Evolutionary conservation across 257 asterid species (phyloP), one percentile per base, ranked within the genome.

Genomic region (Jaltomata sinuosa): DNA sequence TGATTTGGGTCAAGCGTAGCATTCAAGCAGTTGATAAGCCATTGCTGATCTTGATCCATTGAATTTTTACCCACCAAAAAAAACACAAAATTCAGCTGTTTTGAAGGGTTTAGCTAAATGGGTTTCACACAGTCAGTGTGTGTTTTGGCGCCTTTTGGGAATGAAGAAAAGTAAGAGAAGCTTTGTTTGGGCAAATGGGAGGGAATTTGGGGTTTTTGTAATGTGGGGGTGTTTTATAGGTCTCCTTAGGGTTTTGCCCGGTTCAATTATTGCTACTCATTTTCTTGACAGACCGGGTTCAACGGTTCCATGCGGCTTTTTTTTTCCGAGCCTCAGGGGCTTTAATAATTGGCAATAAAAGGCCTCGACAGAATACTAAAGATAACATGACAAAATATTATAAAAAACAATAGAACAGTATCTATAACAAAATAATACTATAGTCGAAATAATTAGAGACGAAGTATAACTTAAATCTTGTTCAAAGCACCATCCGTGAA

Each of bases 1-100:
- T 93, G 97, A 87, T 89, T 91, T 87, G 97, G 91, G 77, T 95
- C 97, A 55, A 97, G 94, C 16, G 98, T 92, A 71, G 99, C 98
- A 91, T 89, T 95, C 91, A 97, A 89, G 88, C 97, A 93, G 85
- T 91, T 94, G 87, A 94, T 87, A 53, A 97, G 89, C 98, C 98
- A 97, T 55, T 93, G 92, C 83, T 90, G 92, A 89, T 95, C 98
- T 53, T 87, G 89, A 87, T 95, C 98, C 98, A 94, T 87, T 84
- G 83, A 52, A 59, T 74, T 8, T 40, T 27, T n/a, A 25, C 14
- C 49, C 38, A 45, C 38, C 34, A 45, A 68, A 14, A 19, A 8
- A 67, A 16, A 31, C 38, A 76, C 40, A 38, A 49, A n/a, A 76
- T 52, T 34, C 81, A 50, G 22, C 27, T 36, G 65, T 19, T 80